phyloP scores from a whole-genome alignment of 2,329 filamentous ascomycete species.

The Penicillium psychrosexuale region DNA sequence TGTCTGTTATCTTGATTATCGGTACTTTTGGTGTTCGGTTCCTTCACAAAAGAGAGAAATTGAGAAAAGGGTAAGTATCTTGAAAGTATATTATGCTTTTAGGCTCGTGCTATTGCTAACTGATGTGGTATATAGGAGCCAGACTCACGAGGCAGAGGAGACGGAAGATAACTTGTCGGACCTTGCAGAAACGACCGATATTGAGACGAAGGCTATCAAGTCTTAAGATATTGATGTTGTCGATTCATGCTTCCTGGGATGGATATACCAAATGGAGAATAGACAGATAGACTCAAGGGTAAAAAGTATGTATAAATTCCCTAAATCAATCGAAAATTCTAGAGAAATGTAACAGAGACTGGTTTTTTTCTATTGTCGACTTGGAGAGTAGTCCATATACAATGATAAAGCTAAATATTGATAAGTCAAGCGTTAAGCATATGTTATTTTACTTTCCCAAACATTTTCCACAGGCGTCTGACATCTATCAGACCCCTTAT shows the following conservation, averaged over 20 bases:
- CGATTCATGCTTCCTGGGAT: not conserved
- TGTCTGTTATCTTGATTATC: constrained; percentile 51
- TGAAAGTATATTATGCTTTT: not conserved
- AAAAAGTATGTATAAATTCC: not conserved
- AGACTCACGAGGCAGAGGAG: not conserved
- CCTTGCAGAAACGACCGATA: not conserved
- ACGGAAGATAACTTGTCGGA: constrained; percentile 4
- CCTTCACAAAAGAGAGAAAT: constrained; percentile 10
- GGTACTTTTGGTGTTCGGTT: constrained; percentile 47
- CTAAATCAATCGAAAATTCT: not conserved
- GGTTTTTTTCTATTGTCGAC: too few species aligned
- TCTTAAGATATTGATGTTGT: not conserved
- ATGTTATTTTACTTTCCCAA: not conserved
- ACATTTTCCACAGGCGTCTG: not conserved
- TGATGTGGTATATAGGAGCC: not conserved
- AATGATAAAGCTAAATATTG: not conserved
- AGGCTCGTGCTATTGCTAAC: not conserved
- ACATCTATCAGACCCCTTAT: too few species aligned
- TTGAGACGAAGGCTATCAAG: constrained; percentile 2
- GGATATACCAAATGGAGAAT: not conserved
- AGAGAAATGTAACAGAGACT: not conserved
- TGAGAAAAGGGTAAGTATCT: not conserved
- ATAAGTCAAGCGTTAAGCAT: not conserved
- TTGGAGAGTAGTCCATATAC: not conserved
- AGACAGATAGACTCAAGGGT: not conserved